Evolutionary conservation across 768 basidiomycete genomes (phyloP), one percentile per base, ranked within the genome.

Genomic region (Russula olivacea): DNA sequence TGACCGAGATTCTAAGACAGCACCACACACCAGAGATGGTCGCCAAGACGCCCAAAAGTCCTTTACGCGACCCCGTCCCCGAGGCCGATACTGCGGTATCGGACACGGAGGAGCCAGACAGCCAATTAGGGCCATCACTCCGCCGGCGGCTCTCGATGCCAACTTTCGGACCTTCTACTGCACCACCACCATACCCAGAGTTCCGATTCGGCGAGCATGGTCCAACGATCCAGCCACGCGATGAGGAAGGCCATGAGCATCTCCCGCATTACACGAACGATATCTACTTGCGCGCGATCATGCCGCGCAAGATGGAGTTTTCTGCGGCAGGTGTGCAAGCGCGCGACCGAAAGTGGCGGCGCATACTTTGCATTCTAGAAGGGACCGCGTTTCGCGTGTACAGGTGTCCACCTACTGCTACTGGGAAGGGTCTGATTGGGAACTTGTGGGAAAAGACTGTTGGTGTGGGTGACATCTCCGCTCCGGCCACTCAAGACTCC

Each of bases 241-340:
- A 89, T n/a, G 91, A 95, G 63, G 96, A 96, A 71, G 96, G 92
- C 10, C 75, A 68, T 52, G 96, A 99, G 74, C 73, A 72, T 43
- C 80, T 99, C 1, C 97, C 97, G 0, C 47, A 72, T 6, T 99
- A 99, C 73, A 82, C 81, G 64, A 98, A 97, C 74, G 75, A 79
- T 17, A 82, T 98, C 19, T 86, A 91, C 70, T 83, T 98, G 69
- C 81, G 83, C 40, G 91, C 87, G 3, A 80, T 86, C 58, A 82
- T 99, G 77, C 88, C 89, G 1, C 84, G 91, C 52, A 99, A 99
- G 79, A 83, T 94, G 85, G 97, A 99, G 78, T 98, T 99, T 71
- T 77, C 75, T 4, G 74, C 80, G 12, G 93, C 94, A 0, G 94
- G 94, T 8, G 78, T 91, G 2, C 91, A 96, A 73, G 87, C 95